These are phyloP conservation scores for Oryza brachyantha DNA, from an alignment of 176 grass and related monocot species.

Conservation along the genomic window DNA sequence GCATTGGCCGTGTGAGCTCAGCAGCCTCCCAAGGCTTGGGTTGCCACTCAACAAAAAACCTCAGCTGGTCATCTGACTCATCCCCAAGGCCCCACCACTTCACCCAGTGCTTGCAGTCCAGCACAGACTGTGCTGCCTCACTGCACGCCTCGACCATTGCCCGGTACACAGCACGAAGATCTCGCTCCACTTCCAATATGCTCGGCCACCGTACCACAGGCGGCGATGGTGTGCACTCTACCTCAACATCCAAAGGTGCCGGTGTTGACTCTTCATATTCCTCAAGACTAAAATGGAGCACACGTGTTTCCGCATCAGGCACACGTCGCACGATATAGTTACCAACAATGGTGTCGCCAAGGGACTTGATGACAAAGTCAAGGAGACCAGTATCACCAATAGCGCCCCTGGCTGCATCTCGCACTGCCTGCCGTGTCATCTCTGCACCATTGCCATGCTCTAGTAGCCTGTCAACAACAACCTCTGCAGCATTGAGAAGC, in stretches of 20 bases:
- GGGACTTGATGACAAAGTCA: constrained; percentile 90
- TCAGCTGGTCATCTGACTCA: constrained; percentile 78
- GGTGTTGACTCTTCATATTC: constrained; percentile 32
- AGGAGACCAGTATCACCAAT: constrained; percentile 94
- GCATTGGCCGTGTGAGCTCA: constrained; percentile 47
- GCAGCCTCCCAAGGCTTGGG: constrained; percentile 58
- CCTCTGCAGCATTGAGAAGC: constrained; percentile 62
- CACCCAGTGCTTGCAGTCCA: constrained; percentile 88
- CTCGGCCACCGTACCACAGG: constrained; percentile 36
- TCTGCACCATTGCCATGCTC: constrained; percentile 49
- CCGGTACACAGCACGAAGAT: constrained; percentile 62
- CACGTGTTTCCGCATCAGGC: constrained; percentile 52
- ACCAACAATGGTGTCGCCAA: constrained; percentile 66
- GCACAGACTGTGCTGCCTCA: constrained; percentile 49
- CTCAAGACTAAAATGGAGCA: constrained; percentile 85
- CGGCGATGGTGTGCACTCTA: constrained; percentile 9
- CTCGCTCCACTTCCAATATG: constrained; percentile 43
- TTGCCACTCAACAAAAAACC: constrained; percentile 72
- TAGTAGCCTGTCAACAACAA: constrained; percentile 65
- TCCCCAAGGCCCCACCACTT: constrained; percentile 84
- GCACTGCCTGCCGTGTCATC: constrained; percentile 77
- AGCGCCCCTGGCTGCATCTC: constrained; percentile 71
- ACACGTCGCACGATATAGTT: constrained; percentile 61
- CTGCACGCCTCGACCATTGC: constrained; percentile 40
- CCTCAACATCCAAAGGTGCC: constrained; percentile 23